Percentiles rank a stretch among this genome's conserved stretches.
These are phyloP conservation scores for Tetragonia tetragonoides DNA, from an alignment of 148 eudicot species.

Conservation along the genomic window DNA sequence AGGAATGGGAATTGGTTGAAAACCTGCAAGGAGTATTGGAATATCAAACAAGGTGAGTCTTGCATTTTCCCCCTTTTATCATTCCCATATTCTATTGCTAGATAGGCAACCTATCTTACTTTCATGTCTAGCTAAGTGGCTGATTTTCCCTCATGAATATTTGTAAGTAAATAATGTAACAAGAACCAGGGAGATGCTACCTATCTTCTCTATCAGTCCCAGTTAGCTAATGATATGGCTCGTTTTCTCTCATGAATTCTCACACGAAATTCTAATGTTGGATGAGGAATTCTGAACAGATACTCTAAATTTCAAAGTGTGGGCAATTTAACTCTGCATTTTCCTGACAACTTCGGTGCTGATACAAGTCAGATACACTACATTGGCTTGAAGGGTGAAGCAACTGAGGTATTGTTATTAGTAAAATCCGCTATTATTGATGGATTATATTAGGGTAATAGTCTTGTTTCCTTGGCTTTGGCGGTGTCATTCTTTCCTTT, in stretches of 20 bases:
- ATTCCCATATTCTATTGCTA: background rate
- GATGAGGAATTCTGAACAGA: constrained; percentile 37
- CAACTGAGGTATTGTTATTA: constrained; percentile 67
- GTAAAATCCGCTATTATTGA: background rate
- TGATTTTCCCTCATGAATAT: background rate
- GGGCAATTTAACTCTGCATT: constrained; percentile 90
- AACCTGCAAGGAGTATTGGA: constrained; percentile 87
- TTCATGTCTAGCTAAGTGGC: background rate
- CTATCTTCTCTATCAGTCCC: background rate
- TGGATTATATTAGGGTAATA: background rate
- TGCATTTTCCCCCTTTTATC: background rate
- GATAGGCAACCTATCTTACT: background rate
- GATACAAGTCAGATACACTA: constrained; percentile 84
- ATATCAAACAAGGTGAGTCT: constrained; percentile 83
- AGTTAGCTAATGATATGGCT: background rate
- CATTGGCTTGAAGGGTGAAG: constrained; percentile 98
- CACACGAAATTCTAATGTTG: constrained; percentile 2
- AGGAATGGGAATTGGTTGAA: constrained; percentile 98
- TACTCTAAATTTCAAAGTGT: constrained; percentile 93
- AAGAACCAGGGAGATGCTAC: background rate
- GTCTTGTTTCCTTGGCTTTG: background rate
- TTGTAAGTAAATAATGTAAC: background rate
- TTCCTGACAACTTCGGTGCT: constrained; percentile 90
- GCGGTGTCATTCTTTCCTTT: background rate
- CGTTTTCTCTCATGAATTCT: background rate